Conservation (phyloP, 2,329 filamentous ascomycete genomes). For the Aspergillus pseudoviridinutans region DNA sequence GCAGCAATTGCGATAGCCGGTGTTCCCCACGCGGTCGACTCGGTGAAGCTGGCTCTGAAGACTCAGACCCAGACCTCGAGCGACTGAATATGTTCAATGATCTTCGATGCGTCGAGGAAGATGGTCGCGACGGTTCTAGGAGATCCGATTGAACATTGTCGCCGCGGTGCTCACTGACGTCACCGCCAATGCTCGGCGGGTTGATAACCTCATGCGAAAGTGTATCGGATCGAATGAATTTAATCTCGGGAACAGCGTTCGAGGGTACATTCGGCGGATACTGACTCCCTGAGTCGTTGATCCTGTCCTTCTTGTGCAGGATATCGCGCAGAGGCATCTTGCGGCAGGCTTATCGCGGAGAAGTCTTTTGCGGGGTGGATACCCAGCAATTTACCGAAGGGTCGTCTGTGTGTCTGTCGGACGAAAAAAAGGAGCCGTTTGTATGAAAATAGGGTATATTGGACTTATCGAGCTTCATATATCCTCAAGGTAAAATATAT, state of each 20-base stretch:
- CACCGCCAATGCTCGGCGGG: slow-evolving; percentile 57
- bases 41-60: slow-evolving; percentile 21
- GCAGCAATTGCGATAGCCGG: slow-evolving; percentile 32
- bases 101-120: slow-evolving; percentile 31
- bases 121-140: slow-evolving; percentile 15
- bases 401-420: neutral
- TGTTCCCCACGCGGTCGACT: slow-evolving; percentile 25
- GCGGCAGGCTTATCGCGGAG: slow-evolving; percentile 4
- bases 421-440: neutral
- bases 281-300: slow-evolving; percentile 29
- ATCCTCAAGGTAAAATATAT: neutral
- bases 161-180: slow-evolving; percentile 21
- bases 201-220: slow-evolving; percentile 72
- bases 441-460: neutral
- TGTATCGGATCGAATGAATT: slow-evolving; percentile 81
- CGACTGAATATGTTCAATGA: slow-evolving; percentile 32
- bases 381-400: slow-evolving; percentile 1
- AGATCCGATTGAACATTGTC: slow-evolving; percentile 1
- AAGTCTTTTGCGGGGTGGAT: slow-evolving; percentile 1
- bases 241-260: slow-evolving; percentile 62
- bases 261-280: slow-evolving; percentile 45
- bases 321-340: slow-evolving; percentile 59
- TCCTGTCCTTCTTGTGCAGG: slow-evolving; percentile 60
- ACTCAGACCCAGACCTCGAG: slow-evolving; percentile 22
- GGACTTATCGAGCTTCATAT: neutral